phyloP scores from a whole-genome alignment of 768 basidiomycete genomes.

The Multifurca ochricompacta region DNA sequence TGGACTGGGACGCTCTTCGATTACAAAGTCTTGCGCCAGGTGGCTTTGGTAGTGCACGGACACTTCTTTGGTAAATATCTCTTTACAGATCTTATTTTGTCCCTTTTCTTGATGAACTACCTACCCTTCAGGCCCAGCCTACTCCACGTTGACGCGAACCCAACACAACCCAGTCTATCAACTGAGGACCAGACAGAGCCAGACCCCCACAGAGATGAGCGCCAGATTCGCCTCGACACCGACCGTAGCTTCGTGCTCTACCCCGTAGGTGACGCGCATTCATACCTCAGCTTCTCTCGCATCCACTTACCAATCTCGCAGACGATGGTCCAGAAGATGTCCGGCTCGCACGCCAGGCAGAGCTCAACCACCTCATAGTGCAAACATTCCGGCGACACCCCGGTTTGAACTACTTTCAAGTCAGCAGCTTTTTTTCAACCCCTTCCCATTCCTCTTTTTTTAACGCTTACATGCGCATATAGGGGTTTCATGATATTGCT shows the following conservation, averaged over 20 bases:
- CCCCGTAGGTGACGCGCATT: conserved; percentile 51
- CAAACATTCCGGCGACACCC: conserved; percentile 66
- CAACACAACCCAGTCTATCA: neutral
- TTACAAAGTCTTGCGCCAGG: conserved; percentile 43
- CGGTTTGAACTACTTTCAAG: conserved; percentile 79
- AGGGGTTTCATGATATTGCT: conserved; percentile 92
- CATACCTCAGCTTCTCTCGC: conserved; percentile 3
- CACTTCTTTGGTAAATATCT: conserved; percentile 45
- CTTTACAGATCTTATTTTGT: conserved; percentile 8
- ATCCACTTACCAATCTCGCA: neutral
- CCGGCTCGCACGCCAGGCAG: conserved; percentile 51
- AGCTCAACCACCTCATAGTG: conserved; percentile 67
- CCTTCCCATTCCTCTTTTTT: neutral
- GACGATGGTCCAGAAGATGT: conserved; percentile 25
- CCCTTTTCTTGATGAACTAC: conserved; percentile 24
- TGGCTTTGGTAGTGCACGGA: conserved; percentile 56
- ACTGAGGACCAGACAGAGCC: neutral
- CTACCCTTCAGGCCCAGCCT: conserved; percentile 31
- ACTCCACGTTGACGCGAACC: conserved; percentile 27
- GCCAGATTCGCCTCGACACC: conserved; percentile 82
- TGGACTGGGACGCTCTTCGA: conserved; percentile 43
- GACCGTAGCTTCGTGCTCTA: conserved; percentile 91
- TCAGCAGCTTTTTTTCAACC: conserved; percentile 24
- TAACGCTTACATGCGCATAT: conserved; percentile 4
- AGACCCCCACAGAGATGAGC: conserved; percentile 63